These are phyloP conservation scores for Boletales sp. DNA, from an alignment of 768 basidiomycete species.

Conservation along the genomic window DNA sequence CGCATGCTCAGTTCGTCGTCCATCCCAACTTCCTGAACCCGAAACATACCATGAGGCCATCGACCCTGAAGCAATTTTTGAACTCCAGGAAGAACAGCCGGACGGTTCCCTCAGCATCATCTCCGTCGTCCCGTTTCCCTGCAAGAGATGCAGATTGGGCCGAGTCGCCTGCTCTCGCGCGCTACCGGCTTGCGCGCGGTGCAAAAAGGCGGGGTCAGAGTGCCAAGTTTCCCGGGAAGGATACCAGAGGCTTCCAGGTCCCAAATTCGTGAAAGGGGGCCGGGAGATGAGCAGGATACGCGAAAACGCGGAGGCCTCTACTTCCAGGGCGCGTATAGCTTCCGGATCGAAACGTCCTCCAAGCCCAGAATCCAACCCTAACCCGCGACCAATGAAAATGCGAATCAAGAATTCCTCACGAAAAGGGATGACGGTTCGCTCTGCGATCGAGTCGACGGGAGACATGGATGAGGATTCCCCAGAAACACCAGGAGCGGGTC, in stretches of 20 bases:
- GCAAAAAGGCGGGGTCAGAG: background rate
- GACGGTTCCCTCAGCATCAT: slow-evolving; percentile 11
- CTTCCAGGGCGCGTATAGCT: background rate
- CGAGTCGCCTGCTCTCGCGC: slow-evolving; percentile 24
- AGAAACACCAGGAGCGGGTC: background rate
- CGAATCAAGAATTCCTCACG: background rate
- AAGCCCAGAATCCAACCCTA: slow-evolving; percentile 6
- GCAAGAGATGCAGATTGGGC: slow-evolving; percentile 11
- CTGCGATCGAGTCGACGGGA: background rate
- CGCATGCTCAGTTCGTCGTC: slow-evolving; percentile 23
- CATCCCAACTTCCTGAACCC: slow-evolving; percentile 14
- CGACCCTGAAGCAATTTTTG: slow-evolving; percentile 24
- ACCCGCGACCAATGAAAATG: slow-evolving; percentile 8
- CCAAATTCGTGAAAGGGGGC: slow-evolving; percentile 4
- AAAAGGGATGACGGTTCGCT: background rate
- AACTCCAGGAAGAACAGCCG: slow-evolving; percentile 15
- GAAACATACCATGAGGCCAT: slow-evolving; percentile 17
- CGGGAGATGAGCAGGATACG: no score
- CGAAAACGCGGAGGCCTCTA: no score
- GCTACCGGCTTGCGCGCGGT: slow-evolving; percentile 24
- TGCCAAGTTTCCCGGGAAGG: slow-evolving; percentile 6
- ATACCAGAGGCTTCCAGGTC: slow-evolving; percentile 25
- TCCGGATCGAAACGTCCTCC: slow-evolving; percentile 14
- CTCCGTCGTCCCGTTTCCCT: slow-evolving; percentile 20
- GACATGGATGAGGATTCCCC: background rate